phyloP scores from a whole-genome alignment of 352 stramenopile species.

The Globisporangium parvum region DNA sequence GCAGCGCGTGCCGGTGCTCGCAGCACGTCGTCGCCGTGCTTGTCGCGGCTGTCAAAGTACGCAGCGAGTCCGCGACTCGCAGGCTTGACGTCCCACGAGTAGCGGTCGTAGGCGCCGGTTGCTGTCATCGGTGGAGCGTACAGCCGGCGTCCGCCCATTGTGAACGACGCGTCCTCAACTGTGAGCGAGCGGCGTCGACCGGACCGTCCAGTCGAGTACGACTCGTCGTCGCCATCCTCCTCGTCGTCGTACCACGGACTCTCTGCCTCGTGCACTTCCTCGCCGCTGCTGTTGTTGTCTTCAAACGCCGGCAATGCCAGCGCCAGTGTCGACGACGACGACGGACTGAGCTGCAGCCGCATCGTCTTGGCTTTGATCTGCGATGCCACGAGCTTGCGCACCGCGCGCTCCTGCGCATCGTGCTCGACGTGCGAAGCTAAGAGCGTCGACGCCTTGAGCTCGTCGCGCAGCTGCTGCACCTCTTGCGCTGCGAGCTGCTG shows the following conservation, averaged over 20 bases:
- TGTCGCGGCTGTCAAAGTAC: conserved; percentile 13
- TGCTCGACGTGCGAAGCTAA: conserved; percentile 19
- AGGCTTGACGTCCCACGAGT: conserved; percentile 10
- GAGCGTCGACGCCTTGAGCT: conserved; percentile 44
- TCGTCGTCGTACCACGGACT: conserved; percentile 25
- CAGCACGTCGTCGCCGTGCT: conserved; percentile 7
- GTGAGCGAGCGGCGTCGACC: conserved; percentile 19
- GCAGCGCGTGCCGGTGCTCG: conserved; percentile 6
- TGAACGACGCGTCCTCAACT: conserved; percentile 18
- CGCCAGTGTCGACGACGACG: conserved; percentile 11
- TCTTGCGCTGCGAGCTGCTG: conserved; percentile 37
- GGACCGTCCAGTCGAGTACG: neutral
- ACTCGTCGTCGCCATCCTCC: conserved; percentile 7
- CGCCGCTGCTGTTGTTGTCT: conserved; percentile 21
- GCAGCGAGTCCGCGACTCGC: conserved; percentile 6
- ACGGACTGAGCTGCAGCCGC: conserved; percentile 36
- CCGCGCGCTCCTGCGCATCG: conserved; percentile 53
- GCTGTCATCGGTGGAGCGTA: conserved; percentile 15
- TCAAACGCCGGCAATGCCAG: neutral
- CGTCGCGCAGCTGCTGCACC: conserved; percentile 35
- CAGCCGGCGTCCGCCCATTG: conserved; percentile 8
- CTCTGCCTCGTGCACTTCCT: conserved; percentile 5
- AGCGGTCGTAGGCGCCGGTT: conserved; percentile 3
- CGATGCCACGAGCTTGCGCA: conserved; percentile 59
- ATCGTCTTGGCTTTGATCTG: conserved; percentile 60